A percentile compares a stretch with the other conserved stretches of the same genome.
phyloP scores from a whole-genome alignment of 768 basidiomycete species.

The Tylopilus vinaceipallidus region DNA sequence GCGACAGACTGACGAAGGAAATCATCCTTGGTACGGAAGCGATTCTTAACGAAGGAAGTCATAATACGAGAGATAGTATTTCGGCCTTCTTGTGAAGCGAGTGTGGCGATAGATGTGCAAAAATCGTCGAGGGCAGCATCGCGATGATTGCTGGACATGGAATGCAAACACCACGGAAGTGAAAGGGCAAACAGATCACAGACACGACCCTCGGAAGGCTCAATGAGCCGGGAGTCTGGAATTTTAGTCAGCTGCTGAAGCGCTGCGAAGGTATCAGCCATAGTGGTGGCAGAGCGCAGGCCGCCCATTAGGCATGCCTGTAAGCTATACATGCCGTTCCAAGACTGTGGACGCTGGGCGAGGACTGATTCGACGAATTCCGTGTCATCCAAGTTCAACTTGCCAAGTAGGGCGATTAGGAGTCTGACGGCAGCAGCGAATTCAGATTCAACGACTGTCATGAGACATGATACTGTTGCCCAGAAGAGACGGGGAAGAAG shows the following conservation, averaged over 20 bases:
- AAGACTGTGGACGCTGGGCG: slow-evolving; percentile 65
- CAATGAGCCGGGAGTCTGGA: slow-evolving; percentile 63
- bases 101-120: slow-evolving; percentile 64
- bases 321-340: slow-evolving; percentile 62
- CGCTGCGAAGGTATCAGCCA: slow-evolving; percentile 61
- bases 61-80: slow-evolving; percentile 85
- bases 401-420: slow-evolving; percentile 60
- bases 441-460: slow-evolving; percentile 80
- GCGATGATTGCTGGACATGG: slow-evolving; percentile 61
- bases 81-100: slow-evolving; percentile 72
- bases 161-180: slow-evolving; percentile 86
- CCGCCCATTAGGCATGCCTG: slow-evolving; percentile 76
- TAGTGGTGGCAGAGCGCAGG: slow-evolving; percentile 74
- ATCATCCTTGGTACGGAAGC: slow-evolving; percentile 91
- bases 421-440: slow-evolving; percentile 67
- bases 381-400: slow-evolving; percentile 69
- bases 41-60: slow-evolving; percentile 81
- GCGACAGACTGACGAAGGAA: slow-evolving; percentile 87
- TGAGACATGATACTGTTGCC: slow-evolving; percentile 78
- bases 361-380: slow-evolving; percentile 67
- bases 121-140: slow-evolving; percentile 65
- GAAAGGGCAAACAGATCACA: slow-evolving; percentile 80
- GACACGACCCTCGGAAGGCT: slow-evolving; percentile 65
- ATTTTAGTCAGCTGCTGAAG: slow-evolving; percentile 62
- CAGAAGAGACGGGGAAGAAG: slow-evolving; percentile 85